These are phyloP conservation scores for Solanum stenotomum DNA, from an alignment of 257 asterid species.

Conservation along the genomic window DNA sequence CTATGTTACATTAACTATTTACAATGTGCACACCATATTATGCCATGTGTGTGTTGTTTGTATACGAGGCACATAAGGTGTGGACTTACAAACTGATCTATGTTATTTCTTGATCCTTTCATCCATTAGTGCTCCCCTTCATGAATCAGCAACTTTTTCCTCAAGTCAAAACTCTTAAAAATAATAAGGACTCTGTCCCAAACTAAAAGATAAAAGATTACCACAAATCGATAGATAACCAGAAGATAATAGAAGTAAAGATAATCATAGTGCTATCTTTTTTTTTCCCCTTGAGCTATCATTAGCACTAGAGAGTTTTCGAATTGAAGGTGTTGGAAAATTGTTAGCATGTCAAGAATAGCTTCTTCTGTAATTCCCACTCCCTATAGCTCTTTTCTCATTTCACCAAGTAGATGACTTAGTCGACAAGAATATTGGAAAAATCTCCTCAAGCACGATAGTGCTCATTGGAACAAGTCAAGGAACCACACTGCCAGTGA, in stretches of 20 bases:
- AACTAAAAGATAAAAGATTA: not conserved
- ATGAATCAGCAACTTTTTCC: not conserved
- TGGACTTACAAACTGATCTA: not conserved
- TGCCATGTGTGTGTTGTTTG: not conserved
- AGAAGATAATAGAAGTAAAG: not conserved
- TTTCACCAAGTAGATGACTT: not conserved
- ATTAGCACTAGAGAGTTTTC: not conserved
- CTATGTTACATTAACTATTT: not conserved
- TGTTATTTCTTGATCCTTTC: not conserved
- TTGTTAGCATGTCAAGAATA: not conserved
- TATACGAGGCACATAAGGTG: not conserved
- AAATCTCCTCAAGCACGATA: not conserved
- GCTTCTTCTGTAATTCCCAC: not conserved
- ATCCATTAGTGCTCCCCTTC: not conserved
- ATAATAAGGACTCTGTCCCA: not conserved
- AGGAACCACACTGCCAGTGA: not conserved
- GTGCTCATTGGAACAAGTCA: not conserved
- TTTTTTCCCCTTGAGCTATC: not conserved
- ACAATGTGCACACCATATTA: not conserved
- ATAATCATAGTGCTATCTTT: not conserved
- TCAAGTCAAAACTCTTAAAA: not conserved
- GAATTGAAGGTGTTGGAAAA: not conserved
- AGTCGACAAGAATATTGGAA: not conserved
- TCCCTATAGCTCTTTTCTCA: not conserved
- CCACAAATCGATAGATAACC: not conserved